phyloP scores from a whole-genome alignment of 306 rosid species.

The Ziziphus jujuba region DNA sequence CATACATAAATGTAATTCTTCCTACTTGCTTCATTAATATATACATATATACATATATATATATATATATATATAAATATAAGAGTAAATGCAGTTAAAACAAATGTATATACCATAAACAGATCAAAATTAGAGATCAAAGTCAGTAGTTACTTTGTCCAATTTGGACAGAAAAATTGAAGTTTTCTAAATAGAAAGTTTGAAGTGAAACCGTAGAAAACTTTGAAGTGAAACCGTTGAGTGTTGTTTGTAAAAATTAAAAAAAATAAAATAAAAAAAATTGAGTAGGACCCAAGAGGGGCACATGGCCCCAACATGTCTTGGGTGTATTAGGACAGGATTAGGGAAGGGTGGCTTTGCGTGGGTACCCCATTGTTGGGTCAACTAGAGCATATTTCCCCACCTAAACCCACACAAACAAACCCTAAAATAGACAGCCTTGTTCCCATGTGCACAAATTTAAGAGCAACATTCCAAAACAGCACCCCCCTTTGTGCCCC shows the following conservation, averaged over 20 bases:
- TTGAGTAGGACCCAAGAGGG: slow-evolving; percentile 62
- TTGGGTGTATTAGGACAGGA: slow-evolving; percentile 81
- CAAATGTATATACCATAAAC: neutral
- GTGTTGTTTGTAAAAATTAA: neutral
- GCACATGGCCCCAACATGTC: slow-evolving; percentile 72
- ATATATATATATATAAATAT: too few relatives aligned
- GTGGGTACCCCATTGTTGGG: slow-evolving; percentile 91
- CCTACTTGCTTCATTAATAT: too few relatives aligned
- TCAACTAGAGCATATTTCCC: slow-evolving; percentile 85
- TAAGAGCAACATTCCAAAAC: slow-evolving; percentile 94
- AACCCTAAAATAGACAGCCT: slow-evolving; percentile 76
- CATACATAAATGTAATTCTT: too few relatives aligned
- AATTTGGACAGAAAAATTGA: slow-evolving; percentile 24
- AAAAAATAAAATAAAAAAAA: neutral
- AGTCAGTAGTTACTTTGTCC: slow-evolving; percentile 22
- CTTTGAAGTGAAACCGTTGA: too few relatives aligned
- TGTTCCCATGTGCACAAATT: slow-evolving; percentile 99
- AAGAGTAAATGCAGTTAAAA: too few relatives aligned
- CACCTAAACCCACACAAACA: slow-evolving; percentile 64
- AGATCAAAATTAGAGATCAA: slow-evolving; percentile 22
- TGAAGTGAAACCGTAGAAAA: slow-evolving; percentile 31
- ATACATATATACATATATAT: too few relatives aligned
- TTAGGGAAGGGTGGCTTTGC: slow-evolving; percentile 51
- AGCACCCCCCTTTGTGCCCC: slow-evolving; percentile 72
- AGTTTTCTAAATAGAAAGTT: too few relatives aligned